phyloP scores from a whole-genome alignment of 2,329 filamentous ascomycete genomes.

The Fonsecaea multimorphosa region DNA sequence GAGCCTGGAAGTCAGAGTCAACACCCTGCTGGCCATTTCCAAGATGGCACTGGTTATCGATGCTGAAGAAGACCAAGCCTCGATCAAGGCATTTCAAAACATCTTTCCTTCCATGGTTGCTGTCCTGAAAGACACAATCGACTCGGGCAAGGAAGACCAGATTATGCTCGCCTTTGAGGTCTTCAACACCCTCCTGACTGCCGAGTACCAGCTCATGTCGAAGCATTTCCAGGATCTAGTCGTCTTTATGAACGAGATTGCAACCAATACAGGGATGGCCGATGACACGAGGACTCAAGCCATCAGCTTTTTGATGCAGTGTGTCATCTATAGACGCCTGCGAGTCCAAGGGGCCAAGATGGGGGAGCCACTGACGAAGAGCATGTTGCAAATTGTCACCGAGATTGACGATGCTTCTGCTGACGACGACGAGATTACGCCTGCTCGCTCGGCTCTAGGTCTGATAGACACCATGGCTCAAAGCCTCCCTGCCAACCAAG shows the following conservation, averaged over 20 bases:
- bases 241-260: constrained; percentile 90
- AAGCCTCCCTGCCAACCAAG: constrained; percentile 88
- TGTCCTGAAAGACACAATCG: constrained; percentile 83
- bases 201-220: constrained; percentile 82
- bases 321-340: constrained; percentile 87
- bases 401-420: constrained; percentile 70
- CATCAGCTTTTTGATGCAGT: constrained; percentile 91
- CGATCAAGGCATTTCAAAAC: constrained; percentile 75
- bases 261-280: constrained; percentile 75
- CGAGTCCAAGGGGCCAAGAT: constrained; percentile 92
- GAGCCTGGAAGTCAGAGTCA: constrained; percentile 90
- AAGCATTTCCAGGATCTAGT: constrained; percentile 88
- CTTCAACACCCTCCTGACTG: constrained; percentile 92
- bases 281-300: constrained; percentile 90
- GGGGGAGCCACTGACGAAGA: constrained; percentile 83
- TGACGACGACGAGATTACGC: constrained; percentile 84
- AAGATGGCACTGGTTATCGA: constrained; percentile 87
- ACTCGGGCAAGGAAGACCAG: constrained; percentile 81
- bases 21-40: constrained; percentile 89
- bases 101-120: constrained; percentile 87
- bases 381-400: constrained; percentile 85
- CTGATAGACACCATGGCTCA: constrained; percentile 88
- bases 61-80: constrained; percentile 78
- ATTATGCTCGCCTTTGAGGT: constrained; percentile 92
- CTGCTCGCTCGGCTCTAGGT: constrained; percentile 81